These are phyloP conservation scores for Marsdenia floribunda DNA, from an alignment of 257 asterid genomes.

Conservation along the genomic window DNA sequence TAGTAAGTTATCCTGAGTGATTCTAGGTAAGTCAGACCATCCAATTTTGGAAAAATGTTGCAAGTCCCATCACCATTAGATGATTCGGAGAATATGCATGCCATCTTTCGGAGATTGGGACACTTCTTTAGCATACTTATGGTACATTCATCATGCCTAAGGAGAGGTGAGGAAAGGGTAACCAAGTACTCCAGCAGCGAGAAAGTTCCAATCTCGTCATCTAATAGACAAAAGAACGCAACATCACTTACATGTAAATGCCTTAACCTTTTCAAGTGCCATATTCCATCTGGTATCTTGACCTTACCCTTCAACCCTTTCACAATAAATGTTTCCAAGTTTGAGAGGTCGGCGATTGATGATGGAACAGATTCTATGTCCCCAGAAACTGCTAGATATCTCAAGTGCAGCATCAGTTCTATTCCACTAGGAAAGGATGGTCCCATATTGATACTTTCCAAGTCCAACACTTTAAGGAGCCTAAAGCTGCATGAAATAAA, in stretches of 20 bases:
- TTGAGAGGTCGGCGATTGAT: not conserved
- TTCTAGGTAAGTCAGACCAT: not conserved
- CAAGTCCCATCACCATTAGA: not conserved
- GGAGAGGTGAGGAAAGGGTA: too few relatives aligned
- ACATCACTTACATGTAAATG: not conserved
- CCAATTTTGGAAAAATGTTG: not conserved
- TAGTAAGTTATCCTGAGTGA: not conserved
- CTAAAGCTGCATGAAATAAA: not conserved
- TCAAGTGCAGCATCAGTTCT: not conserved
- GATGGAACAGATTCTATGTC: conserved; percentile 11
- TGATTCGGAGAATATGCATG: not conserved
- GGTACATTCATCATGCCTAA: too few relatives aligned
- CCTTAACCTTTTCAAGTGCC: conserved; percentile 1
- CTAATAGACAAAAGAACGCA: not conserved
- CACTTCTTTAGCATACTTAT: not conserved
- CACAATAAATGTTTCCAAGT: conserved; percentile 9
- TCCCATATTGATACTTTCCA: conserved; percentile 5
- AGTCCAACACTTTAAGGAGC: conserved; percentile 8
- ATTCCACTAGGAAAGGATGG: not conserved
- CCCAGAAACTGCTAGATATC: conserved; percentile 7
- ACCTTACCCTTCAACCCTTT: conserved; percentile 4
- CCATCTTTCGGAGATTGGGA: not conserved
- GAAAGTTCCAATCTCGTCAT: not conserved
- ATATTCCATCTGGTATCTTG: not conserved
- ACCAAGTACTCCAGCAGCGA: not conserved